Evolutionary conservation across 148 eudicot genomes (phyloP).

Genomic region (Polygonum aviculare): DNA sequence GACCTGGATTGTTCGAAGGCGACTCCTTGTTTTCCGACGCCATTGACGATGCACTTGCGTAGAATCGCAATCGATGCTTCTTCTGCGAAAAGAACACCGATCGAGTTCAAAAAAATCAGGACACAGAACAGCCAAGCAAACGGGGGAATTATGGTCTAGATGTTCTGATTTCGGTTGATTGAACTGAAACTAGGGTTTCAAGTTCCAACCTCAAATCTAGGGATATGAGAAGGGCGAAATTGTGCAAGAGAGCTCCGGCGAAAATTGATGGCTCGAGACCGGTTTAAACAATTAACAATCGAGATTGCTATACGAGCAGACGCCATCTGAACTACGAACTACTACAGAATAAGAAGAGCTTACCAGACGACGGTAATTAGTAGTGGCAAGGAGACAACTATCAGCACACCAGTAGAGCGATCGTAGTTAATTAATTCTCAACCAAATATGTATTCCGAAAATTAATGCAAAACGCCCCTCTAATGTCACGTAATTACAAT

Average conservation of each 20-base stretch:
- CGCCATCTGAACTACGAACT: neutral
- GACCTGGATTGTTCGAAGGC: constrained; percentile 71
- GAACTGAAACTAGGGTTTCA: constrained; percentile 11
- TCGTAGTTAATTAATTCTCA: neutral
- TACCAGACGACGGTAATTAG: neutral
- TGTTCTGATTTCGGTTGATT: neutral
- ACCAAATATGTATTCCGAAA: neutral
- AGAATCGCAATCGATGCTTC: constrained; percentile 15
- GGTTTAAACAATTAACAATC: neutral
- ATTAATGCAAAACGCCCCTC: neutral
- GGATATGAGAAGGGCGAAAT: neutral
- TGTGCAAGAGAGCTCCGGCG: neutral
- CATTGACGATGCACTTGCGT: constrained; percentile 41
- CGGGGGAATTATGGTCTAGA: neutral
- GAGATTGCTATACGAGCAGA: neutral
- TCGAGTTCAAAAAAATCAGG: neutral
- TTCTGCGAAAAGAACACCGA: constrained; percentile 16
- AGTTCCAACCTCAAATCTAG: constrained; percentile 13
- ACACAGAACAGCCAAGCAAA: neutral
- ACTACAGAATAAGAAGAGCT: neutral
- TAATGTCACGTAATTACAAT: neutral
- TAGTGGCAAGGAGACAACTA: neutral
- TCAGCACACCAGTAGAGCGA: neutral
- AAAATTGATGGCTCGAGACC: neutral
- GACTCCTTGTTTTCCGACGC: constrained; percentile 54